These are phyloP conservation scores for Apiospora saccharicola DNA, from an alignment of 2,329 filamentous ascomycete species.

Conservation along the genomic window DNA sequence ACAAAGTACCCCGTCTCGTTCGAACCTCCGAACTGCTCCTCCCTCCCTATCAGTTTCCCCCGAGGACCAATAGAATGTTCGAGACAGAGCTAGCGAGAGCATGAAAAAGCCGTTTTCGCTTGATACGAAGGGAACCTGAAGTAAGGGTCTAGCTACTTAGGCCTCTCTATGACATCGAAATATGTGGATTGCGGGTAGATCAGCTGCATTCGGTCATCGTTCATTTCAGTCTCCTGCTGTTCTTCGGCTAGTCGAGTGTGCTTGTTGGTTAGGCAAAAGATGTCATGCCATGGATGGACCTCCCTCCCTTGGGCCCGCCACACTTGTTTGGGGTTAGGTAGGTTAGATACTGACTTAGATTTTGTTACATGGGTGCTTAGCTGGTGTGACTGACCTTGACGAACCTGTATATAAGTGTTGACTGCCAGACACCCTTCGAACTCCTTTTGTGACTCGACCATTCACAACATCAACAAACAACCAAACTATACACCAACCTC, in stretches of 20 bases:
- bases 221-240: not conserved
- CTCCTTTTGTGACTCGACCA: not conserved
- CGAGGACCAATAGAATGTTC: constrained; percentile 2
- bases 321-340: not conserved
- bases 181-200: constrained; percentile 19
- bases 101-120: constrained; percentile 12
- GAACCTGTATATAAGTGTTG: constrained; percentile 19
- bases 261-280: constrained; percentile 1
- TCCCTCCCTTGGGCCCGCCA: not conserved
- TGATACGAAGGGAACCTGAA: not conserved
- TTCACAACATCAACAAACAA: constrained; percentile 13
- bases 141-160: constrained; percentile 5
- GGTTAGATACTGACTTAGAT: not conserved
- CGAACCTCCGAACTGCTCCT: not conserved
- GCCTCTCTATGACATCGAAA: constrained; percentile 16
- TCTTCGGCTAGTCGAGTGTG: constrained; percentile 4
- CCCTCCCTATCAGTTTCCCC: not conserved
- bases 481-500: not conserved
- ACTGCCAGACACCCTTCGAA: not conserved
- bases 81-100: constrained; percentile 6
- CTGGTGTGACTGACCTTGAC: constrained; percentile 1
- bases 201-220: constrained; percentile 16
- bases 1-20: not conserved
- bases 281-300: not conserved
- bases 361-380: not conserved